phyloP scores from a whole-genome alignment of 805 yeast species.

The Candida andamanensis region DNA sequence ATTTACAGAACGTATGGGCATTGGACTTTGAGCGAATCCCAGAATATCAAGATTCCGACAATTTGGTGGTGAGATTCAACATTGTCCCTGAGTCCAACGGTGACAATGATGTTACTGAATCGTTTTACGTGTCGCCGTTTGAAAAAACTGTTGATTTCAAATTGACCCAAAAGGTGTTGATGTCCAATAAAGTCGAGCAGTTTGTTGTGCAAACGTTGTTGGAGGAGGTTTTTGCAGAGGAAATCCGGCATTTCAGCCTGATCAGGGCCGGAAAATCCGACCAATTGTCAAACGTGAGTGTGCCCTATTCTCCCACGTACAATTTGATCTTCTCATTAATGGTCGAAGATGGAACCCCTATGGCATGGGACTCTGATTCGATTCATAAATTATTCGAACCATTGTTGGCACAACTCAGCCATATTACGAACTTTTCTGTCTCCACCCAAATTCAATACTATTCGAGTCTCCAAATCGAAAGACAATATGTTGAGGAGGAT shows the following conservation, averaged over 20 bases:
- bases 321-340: slow-evolving; percentile 75
- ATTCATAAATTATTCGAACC: slow-evolving; percentile 53
- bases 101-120: slow-evolving; percentile 4
- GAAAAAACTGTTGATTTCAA: slow-evolving; percentile 26
- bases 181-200: slow-evolving; percentile 25
- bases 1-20: slow-evolving; percentile 25
- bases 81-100: slow-evolving; percentile 5
- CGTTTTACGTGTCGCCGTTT: slow-evolving; percentile 31
- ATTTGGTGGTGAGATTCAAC: slow-evolving; percentile 34
- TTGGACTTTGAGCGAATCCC: slow-evolving; percentile 17
- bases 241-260: slow-evolving; percentile 29
- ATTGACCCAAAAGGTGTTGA: slow-evolving; percentile 20
- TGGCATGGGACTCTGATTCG: slow-evolving; percentile 68
- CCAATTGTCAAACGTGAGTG: slow-evolving; percentile 23
- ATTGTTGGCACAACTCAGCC: slow-evolving; percentile 46
- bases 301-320: slow-evolving; percentile 58
- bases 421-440: slow-evolving; percentile 64
- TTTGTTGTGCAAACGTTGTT: slow-evolving; percentile 32
- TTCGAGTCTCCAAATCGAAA: slow-evolving; percentile 35
- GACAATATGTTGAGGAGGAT: slow-evolving; percentile 14
- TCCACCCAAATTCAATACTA: slow-evolving; percentile 77
- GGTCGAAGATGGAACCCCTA: slow-evolving; percentile 60
- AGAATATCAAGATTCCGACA: slow-evolving; percentile 9
- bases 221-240: slow-evolving; percentile 36
- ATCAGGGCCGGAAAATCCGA: no score